These are phyloP conservation scores for Sphagnurus paluster DNA, from an alignment of 1,284 basidiomycete species.

Conservation along the genomic window DNA sequence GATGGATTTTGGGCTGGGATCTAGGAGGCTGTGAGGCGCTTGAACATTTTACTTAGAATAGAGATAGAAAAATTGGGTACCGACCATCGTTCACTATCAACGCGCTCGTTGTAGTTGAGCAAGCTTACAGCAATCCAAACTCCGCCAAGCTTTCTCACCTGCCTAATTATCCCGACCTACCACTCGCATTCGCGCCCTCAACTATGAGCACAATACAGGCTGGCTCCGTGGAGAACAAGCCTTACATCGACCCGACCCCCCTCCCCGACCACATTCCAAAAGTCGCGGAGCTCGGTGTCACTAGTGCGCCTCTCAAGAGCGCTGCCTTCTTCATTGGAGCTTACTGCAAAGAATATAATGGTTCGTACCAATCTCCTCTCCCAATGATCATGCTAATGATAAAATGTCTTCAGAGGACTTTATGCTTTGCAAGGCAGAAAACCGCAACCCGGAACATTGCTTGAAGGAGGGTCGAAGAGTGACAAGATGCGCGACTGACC, in stretches of 20 bases:
- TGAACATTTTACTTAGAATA: neutral
- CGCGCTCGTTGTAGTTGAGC: constrained; percentile 15
- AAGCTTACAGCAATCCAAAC: constrained; percentile 18
- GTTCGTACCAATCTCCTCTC: constrained; percentile 47
- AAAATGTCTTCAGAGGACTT: constrained; percentile 82
- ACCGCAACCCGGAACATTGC: constrained; percentile 88
- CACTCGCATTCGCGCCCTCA: constrained; percentile 12
- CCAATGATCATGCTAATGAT: neutral
- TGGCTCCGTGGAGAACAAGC: constrained; percentile 27
- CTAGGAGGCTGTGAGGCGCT: constrained; percentile 35
- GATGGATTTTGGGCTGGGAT: constrained; percentile 51
- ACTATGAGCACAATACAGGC: constrained; percentile 55
- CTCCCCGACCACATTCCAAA: constrained; percentile 76
- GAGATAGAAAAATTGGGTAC: neutral
- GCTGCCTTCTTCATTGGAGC: constrained; percentile 97
- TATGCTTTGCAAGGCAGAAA: constrained; percentile 98
- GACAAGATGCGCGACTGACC: constrained; percentile 91
- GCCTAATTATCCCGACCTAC: constrained; percentile 22
- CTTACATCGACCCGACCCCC: constrained; percentile 58
- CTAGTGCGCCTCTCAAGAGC: constrained; percentile 94
- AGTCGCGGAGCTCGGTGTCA: constrained; percentile 89
- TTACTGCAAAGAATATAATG: constrained; percentile 96
- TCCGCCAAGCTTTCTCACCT: constrained; percentile 25
- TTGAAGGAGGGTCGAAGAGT: constrained; percentile 95
- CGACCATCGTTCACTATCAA: constrained; percentile 17